These are phyloP conservation scores for Globisporangium iwayamae DNA, from an alignment of 352 stramenopile genomes.

Conservation along the genomic window DNA sequence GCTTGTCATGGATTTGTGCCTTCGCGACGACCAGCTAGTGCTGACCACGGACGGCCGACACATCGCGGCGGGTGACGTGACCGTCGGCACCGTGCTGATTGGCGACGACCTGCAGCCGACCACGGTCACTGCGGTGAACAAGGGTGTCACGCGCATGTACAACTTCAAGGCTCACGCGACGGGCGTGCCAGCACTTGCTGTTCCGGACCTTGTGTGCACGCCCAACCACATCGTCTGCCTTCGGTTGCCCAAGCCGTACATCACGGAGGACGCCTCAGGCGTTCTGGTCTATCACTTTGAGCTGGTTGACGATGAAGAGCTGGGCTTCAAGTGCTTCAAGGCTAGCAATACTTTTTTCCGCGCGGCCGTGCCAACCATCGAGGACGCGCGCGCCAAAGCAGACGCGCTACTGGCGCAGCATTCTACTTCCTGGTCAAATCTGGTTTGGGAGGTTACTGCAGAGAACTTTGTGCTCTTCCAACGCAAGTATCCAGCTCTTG, in stretches of 20 bases:
- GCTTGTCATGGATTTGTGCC: conserved; percentile 94
- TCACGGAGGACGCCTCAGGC: conserved; percentile 6
- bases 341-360: conserved; percentile 7
- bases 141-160: conserved; percentile 15
- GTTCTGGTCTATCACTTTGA: conserved; percentile 9
- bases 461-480: conserved; percentile 11
- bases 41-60: conserved; percentile 18
- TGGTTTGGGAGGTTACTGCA: conserved; percentile 10
- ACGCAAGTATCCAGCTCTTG: conserved; percentile 9
- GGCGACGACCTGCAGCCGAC: conserved; percentile 11
- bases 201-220: conserved; percentile 7
- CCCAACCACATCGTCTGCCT: conserved; percentile 14
- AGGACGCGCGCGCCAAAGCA: conserved; percentile 7
- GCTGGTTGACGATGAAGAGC: conserved; percentile 8
- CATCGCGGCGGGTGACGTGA: conserved; percentile 11
- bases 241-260: conserved; percentile 11
- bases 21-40: conserved; percentile 14
- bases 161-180: conserved; percentile 9
- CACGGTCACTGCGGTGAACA: conserved; percentile 15
- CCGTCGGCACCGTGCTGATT: conserved; percentile 12
- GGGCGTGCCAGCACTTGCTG: conserved; percentile 1
- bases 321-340: conserved; percentile 9
- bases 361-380: conserved; percentile 4
- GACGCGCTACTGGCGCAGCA: conserved; percentile 6
- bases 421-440: conserved; percentile 4